Base-by-base conservation (phyloP, 2,329 filamentous ascomycete species). In the Penicillium paneum region DNA sequence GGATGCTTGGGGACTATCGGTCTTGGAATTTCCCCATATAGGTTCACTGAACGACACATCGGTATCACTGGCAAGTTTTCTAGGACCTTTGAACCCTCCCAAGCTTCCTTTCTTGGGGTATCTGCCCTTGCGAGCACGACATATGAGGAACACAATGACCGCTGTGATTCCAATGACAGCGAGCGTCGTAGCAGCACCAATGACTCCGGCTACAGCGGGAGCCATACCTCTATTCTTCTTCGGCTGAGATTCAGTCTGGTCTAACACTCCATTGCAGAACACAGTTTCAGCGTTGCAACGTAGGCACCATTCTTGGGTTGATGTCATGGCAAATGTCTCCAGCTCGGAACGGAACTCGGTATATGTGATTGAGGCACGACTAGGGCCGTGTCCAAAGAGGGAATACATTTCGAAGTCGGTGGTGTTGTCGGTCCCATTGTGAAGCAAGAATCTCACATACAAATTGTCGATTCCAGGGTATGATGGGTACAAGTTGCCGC, bases 11-110 rank as follows among this genome's bases (percentile, higher is more conserved):
- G 68, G 64, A 7, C 67, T 66, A 52, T 67, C 68, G n/a, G 66
- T 67, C 39, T 69, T 70, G 49, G 64, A 65, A 10, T 63, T 74
- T 1, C 70, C 76, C 51, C 76, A 76, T 45, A 76, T 76, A 1
- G 76, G 67, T 17, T 62, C 61, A 15, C 59, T 62, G 47, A 81
- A 70, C 2, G 72, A 74, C 31, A 83, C 64, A 65, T 85, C 82
- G 3, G 73, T 70, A 64, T 85, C 83, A 44, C 77, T 80, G 0
- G 78, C 79, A 60, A 84, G 67, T 65, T 83, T 85, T 13, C 69
- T 68, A 12, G 71, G 72, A 13, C 82, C 81, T 61, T 83, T 84
- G 74, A 84, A 84, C 0, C 82, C 82, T 10, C 80, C 80, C 8
- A 79, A 58, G 8, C 73, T 73, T 10, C 70, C 68, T 45, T 69